Conservation (phyloP, 1,139 yeast genomes). For the Hyphopichia fennica region DNA sequence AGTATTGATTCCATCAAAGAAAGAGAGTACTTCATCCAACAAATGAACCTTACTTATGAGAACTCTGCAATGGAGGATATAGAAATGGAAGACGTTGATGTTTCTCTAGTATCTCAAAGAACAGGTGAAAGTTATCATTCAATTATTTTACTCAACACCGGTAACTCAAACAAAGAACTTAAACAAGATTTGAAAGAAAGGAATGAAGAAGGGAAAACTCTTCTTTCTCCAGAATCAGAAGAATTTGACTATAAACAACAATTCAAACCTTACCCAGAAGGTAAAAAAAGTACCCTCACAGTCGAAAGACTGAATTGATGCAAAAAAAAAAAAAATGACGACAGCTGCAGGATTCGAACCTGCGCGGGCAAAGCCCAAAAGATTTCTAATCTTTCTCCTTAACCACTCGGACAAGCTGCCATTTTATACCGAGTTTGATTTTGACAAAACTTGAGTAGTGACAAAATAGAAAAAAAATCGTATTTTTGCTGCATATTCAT, state of each 20-base stretch:
- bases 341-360: constrained; percentile 62
- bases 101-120: not conserved
- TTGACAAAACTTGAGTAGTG: too few relatives aligned
- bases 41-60: not conserved
- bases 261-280: not conserved
- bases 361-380: constrained; percentile 62
- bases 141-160: constrained; percentile 1
- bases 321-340: constrained; percentile 29
- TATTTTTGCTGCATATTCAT: too few relatives aligned
- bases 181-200: not conserved
- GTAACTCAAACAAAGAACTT: not conserved
- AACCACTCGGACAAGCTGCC: constrained; percentile 61
- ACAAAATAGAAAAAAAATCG: too few relatives aligned
- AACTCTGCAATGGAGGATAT: not conserved
- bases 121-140: constrained; percentile 1
- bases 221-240: not conserved
- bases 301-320: too few relatives aligned
- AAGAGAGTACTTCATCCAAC: not conserved
- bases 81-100: not conserved
- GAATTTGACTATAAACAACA: not conserved
- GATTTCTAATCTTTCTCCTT: constrained; percentile 59
- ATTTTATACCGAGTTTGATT: not conserved
- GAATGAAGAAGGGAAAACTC: too few relatives aligned
- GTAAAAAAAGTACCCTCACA: not conserved
- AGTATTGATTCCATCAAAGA: not conserved